These are phyloP conservation scores for Heterobasidion irregulare DNA, from an alignment of 1,284 basidiomycete species.

Conservation along the genomic window DNA sequence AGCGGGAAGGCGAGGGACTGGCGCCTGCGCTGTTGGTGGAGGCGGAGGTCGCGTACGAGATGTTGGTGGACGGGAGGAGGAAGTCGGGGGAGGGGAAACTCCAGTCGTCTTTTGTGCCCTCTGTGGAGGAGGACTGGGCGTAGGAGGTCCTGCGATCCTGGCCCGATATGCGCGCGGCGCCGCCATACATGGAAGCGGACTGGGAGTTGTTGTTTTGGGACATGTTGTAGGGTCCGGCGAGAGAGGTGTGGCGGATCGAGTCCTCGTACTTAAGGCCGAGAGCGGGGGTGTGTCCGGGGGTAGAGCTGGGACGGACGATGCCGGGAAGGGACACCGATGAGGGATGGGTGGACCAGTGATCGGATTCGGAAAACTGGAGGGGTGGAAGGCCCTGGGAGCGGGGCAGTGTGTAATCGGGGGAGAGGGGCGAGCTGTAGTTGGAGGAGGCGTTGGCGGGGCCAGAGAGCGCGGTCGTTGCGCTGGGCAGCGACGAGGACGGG, in stretches of 20 bases:
- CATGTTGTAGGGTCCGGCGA: constrained; percentile 43
- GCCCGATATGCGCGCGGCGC: constrained; percentile 59
- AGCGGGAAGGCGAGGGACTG: constrained; percentile 38
- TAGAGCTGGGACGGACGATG: constrained; percentile 29
- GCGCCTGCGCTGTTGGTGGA: constrained; percentile 24
- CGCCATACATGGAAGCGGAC: constrained; percentile 38
- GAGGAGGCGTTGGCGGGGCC: constrained; percentile 17
- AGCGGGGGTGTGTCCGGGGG: constrained; percentile 43
- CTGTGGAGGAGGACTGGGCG: constrained; percentile 15
- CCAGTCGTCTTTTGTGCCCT: constrained; percentile 30
- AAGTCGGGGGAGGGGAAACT: constrained; percentile 34
- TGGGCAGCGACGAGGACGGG: constrained; percentile 28
- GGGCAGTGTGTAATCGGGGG: constrained; percentile 27
- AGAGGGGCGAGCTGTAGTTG: constrained; percentile 33
- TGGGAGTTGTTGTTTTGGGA: constrained; percentile 35
- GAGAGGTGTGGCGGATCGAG: constrained; percentile 52
- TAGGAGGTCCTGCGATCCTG: constrained; percentile 46
- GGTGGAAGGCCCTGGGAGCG: constrained; percentile 12
- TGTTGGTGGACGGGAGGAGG: constrained; percentile 29
- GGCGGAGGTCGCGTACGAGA: constrained; percentile 15
- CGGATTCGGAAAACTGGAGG: constrained; percentile 12
- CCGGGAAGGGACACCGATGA: constrained; percentile 22
- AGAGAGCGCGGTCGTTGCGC: constrained; percentile 9
- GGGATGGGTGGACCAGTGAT: constrained; percentile 8
- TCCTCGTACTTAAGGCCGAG: constrained; percentile 53